These are phyloP conservation scores for Ramaria rubella DNA, from an alignment of 768 basidiomycete genomes.

Conservation along the genomic window DNA sequence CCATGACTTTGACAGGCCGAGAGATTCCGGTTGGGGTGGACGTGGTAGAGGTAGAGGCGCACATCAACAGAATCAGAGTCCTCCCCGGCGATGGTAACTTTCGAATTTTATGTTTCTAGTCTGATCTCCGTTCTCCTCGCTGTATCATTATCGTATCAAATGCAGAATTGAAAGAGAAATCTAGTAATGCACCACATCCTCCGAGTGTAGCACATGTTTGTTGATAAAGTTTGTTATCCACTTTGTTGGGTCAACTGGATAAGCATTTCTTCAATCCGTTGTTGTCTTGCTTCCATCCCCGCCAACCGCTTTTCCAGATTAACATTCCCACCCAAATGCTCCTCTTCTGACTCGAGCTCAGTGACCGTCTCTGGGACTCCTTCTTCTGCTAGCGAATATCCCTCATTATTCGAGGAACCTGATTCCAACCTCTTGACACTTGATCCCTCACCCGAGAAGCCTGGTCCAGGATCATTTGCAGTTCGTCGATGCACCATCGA, in stretches of 20 bases:
- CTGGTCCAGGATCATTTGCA: neutral
- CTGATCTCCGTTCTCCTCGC: neutral
- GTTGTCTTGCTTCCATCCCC: constrained; percentile 38
- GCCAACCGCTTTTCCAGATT: constrained; percentile 32
- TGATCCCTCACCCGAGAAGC: neutral
- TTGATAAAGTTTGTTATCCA: neutral
- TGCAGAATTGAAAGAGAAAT: neutral
- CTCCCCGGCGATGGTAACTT: neutral
- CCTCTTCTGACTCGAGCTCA: constrained; percentile 18
- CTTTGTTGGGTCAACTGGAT: neutral
- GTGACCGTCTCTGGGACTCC: constrained; percentile 24
- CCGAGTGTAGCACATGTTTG: too few relatives aligned
- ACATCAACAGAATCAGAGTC: neutral
- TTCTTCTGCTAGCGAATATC: constrained; percentile 20
- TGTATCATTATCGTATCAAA: constrained; percentile 2
- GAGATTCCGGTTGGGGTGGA: constrained; percentile 27
- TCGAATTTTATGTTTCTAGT: neutral
- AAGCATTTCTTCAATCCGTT: constrained; percentile 43
- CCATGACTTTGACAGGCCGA: constrained; percentile 25
- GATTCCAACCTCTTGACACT: neutral
- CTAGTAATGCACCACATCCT: too few relatives aligned
- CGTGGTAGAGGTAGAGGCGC: constrained; percentile 18
- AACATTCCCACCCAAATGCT: constrained; percentile 21
- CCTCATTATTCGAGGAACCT: constrained; percentile 9
- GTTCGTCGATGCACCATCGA: constrained; percentile 1